These are phyloP conservation scores for Candida palmyrensis DNA, from an alignment of 805 yeast species.

Conservation along the genomic window DNA sequence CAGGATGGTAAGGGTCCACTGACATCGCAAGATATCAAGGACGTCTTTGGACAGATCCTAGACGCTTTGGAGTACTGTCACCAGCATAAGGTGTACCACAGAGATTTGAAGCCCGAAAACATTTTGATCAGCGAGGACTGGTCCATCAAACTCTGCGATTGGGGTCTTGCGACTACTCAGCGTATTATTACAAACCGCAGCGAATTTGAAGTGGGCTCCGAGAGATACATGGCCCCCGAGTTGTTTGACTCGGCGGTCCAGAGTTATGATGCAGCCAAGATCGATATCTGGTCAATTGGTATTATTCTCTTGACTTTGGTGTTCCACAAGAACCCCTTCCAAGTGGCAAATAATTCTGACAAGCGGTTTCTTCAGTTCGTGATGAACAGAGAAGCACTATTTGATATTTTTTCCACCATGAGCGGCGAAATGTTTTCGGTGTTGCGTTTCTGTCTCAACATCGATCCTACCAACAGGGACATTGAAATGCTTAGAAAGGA, in stretches of 20 bases:
- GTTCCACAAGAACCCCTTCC: slow-evolving; percentile 86
- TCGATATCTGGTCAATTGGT: slow-evolving; percentile 89
- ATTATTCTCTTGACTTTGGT: slow-evolving; percentile 76
- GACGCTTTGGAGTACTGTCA: slow-evolving; percentile 51
- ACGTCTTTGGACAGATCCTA: slow-evolving; percentile 46
- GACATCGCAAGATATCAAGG: slow-evolving; percentile 49
- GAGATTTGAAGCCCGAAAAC: slow-evolving; percentile 57
- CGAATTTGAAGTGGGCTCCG: slow-evolving; percentile 79
- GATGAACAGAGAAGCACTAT: slow-evolving; percentile 79
- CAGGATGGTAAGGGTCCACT: slow-evolving; percentile 60
- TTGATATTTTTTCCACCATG: slow-evolving; percentile 89
- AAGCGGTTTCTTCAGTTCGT: slow-evolving; percentile 82
- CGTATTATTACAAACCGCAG: slow-evolving; percentile 48
- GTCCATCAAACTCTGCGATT: slow-evolving; percentile 53
- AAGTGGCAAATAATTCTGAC: slow-evolving; percentile 74
- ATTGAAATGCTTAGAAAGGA: slow-evolving; percentile 57
- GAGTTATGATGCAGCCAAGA: slow-evolving; percentile 71
- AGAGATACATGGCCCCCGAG: slow-evolving; percentile 94
- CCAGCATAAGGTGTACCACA: slow-evolving; percentile 42
- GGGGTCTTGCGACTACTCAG: slow-evolving; percentile 54
- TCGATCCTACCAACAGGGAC: slow-evolving; percentile 84
- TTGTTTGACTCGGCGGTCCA: slow-evolving; percentile 58
- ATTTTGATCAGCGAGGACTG: slow-evolving; percentile 50
- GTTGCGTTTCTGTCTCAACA: slow-evolving; percentile 67
- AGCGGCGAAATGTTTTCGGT: slow-evolving; percentile 83